phyloP scores from a whole-genome alignment of 768 basidiomycete genomes.

The Lactifluus echinatus region DNA sequence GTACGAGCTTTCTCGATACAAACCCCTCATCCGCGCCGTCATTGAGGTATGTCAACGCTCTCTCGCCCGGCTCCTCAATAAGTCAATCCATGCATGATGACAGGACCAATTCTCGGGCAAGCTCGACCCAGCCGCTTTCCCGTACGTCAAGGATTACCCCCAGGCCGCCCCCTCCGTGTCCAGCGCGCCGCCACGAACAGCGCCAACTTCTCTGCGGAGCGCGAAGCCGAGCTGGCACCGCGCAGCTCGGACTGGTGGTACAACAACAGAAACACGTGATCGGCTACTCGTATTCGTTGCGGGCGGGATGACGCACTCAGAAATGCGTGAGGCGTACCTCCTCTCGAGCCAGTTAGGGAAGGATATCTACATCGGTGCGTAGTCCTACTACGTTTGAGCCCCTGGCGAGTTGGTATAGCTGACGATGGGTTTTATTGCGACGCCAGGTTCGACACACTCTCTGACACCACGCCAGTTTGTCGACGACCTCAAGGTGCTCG shows the following conservation, averaged over 20 bases:
- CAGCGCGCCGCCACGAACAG: conserved; percentile 36
- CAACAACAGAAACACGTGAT: conserved; percentile 46
- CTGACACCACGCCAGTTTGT: conserved; percentile 77
- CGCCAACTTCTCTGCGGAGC: conserved; percentile 72
- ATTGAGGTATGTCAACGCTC: conserved; percentile 54
- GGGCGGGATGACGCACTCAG: conserved; percentile 94
- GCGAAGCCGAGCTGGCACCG: conserved; percentile 87
- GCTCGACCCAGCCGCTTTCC: conserved; percentile 74
- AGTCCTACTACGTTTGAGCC: neutral
- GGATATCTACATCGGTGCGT: conserved; percentile 84
- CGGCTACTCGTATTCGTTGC: conserved; percentile 85
- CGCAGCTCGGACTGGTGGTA: conserved; percentile 44
- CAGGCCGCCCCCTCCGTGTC: conserved; percentile 39
- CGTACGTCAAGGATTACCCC: conserved; percentile 81
- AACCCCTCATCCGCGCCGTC: conserved; percentile 70
- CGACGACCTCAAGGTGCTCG: conserved; percentile 80
- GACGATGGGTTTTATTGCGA: neutral
- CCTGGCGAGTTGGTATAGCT: neutral
- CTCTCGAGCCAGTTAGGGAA: conserved; percentile 67
- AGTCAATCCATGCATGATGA: neutral
- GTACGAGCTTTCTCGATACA: conserved; percentile 93
- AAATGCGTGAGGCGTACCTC: conserved; percentile 82
- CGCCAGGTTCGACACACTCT: conserved; percentile 80
- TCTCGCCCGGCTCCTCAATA: neutral
- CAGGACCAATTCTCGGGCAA: conserved; percentile 79